Evolutionary conservation across 176 grass and related monocot genomes (phyloP).

Genomic region (Themeda triandra): DNA sequence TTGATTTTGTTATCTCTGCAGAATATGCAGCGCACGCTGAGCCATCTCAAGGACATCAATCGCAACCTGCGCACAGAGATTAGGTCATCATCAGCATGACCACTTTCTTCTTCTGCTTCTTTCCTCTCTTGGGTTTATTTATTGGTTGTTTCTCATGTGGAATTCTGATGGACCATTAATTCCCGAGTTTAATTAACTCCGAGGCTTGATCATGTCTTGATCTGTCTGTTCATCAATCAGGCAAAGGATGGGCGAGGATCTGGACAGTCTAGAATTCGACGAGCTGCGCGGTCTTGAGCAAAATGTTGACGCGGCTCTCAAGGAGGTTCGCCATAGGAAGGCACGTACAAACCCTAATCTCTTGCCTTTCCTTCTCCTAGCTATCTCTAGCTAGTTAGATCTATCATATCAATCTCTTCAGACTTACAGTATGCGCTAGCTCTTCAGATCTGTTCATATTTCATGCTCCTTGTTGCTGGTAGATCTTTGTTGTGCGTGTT

Average conservation of each 20-base stretch:
- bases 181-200: background rate
- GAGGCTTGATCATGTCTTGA: background rate
- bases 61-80: constrained; percentile 85
- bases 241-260: constrained; percentile 86
- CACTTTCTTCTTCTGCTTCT: background rate
- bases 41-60: constrained; percentile 93
- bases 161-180: background rate
- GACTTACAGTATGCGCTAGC: background rate
- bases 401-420: background rate
- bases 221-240: constrained; percentile 26
- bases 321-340: constrained; percentile 81
- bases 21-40: constrained; percentile 94
- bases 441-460: constrained; percentile 41
- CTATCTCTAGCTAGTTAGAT: background rate
- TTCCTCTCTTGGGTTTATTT: background rate
- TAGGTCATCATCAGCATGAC: constrained; percentile 26
- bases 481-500: background rate
- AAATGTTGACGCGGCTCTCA: constrained; percentile 71
- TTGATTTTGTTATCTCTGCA: background rate
- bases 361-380: background rate
- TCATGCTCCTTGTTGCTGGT: constrained; percentile 2
- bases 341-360: constrained; percentile 36
- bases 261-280: constrained; percentile 71
- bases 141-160: background rate
- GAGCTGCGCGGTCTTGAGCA: constrained; percentile 88